Conservation (phyloP, 441 rosid genomes). For the Viola pubescens region DNA sequence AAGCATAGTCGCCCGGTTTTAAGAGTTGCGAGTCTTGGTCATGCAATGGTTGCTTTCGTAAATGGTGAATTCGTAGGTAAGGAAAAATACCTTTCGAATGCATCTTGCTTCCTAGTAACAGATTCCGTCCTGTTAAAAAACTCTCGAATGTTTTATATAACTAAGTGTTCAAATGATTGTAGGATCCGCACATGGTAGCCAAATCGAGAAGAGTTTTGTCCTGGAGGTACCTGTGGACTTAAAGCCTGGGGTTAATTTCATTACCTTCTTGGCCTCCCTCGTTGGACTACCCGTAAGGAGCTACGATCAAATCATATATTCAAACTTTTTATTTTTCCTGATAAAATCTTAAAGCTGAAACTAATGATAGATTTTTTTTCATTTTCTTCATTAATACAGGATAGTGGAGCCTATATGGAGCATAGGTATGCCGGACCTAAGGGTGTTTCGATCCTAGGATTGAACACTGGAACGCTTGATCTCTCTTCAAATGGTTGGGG, state of each 20-base stretch:
- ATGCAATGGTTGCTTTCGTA: slow-evolving; percentile 55
- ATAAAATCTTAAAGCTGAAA: background rate
- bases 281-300: slow-evolving; percentile 55
- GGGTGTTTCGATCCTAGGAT: slow-evolving; percentile 44
- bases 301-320: background rate
- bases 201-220: slow-evolving; percentile 59
- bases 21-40: slow-evolving; percentile 78
- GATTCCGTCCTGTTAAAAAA: background rate
- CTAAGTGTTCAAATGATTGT: background rate
- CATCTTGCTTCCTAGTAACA: background rate
- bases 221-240: slow-evolving; percentile 32
- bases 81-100: background rate
- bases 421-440: slow-evolving; percentile 60
- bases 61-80: slow-evolving; percentile 75
- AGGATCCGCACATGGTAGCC: slow-evolving; percentile 62
- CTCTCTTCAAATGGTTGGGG: slow-evolving; percentile 47
- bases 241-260: slow-evolving; percentile 35
- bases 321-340: background rate
- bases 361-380: slow-evolving; percentile 4
- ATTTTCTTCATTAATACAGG: slow-evolving; percentile 25
- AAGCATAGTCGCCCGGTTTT: slow-evolving; percentile 39
- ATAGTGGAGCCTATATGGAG: slow-evolving; percentile 75
- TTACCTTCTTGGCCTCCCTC: slow-evolving; percentile 31
- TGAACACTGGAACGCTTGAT: slow-evolving; percentile 71
- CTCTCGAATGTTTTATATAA: slow-evolving; percentile 5